A percentile compares a stretch with the other conserved stretches of the same genome.
Conservation (phyloP, 495 filamentous ascomycete genomes). For the Polyplosphaeria fusca region DNA sequence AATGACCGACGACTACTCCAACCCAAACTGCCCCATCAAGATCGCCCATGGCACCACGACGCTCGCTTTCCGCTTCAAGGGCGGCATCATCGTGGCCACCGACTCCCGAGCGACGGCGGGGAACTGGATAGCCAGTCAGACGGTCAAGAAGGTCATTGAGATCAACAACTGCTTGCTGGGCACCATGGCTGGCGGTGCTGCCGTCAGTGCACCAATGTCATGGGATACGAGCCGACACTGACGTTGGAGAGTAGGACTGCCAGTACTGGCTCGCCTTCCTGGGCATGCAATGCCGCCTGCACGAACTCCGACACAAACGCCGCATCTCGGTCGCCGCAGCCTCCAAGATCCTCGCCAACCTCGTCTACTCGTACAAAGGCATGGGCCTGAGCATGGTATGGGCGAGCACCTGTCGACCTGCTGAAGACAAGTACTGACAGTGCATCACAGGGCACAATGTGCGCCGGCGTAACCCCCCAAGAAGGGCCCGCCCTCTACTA, state of each 20-base stretch:
- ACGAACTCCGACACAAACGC: conserved; percentile 98
- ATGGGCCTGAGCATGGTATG: conserved; percentile 85
- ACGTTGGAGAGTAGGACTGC: too few relatives aligned
- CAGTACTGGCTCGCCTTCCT: conserved; percentile 99
- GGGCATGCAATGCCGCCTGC: conserved; percentile 97
- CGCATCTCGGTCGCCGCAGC: conserved; percentile 96
- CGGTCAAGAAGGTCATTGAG: conserved; percentile 98
- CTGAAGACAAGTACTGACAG: not conserved
- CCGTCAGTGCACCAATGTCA: too few relatives aligned
- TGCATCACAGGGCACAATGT: conserved; percentile 74
- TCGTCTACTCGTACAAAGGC: conserved; percentile 97
- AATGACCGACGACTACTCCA: conserved; percentile 93
- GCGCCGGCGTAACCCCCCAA: conserved; percentile 91
- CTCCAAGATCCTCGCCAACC: conserved; percentile 96
- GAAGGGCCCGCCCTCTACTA: conserved; percentile 98
- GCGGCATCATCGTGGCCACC: conserved; percentile 95
- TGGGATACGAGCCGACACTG: too few relatives aligned
- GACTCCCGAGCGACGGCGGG: conserved; percentile 95
- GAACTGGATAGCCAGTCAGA: conserved; percentile 98
- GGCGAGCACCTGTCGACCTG: not conserved
- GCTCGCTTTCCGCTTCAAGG: conserved; percentile 95
- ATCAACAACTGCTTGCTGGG: conserved; percentile 88
- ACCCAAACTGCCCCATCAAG: conserved; percentile 96
- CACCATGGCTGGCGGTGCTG: conserved; percentile 97
- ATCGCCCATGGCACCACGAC: conserved; percentile 98